Base-by-base conservation (phyloP, 495 filamentous ascomycete species). In the Penicillium odoratum region DNA sequence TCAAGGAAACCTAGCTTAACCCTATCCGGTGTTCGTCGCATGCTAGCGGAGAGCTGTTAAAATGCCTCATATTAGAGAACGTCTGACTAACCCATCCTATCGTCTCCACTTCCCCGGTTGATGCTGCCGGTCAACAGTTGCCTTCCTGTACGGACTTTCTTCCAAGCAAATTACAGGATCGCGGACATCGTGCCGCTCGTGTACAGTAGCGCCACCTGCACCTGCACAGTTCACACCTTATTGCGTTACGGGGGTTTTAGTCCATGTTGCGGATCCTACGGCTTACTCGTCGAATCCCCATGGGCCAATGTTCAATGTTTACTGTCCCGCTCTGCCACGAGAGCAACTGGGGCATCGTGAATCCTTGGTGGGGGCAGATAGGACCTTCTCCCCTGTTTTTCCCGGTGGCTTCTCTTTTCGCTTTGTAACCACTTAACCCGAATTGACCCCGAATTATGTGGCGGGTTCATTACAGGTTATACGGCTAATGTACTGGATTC, bases 191-290 rank as follows among this genome's bases (percentile, higher is more conserved):
- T 53, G 18, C 28, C 18, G 26, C 28, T 51, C 11, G 21, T 40
- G 38, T 16, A 40, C 25, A 61, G 34, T 58, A 51, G 48, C 40
- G 51, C 29, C 38, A 26, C 52, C 15, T 63, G 60, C 56, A 60
- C 63, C 55, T 61, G 66, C 66, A 69, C 66, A 67, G 66, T 64
- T 69, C 66, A 67, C 66, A 69, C 61, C 58, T 69, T 69, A 69
- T 66, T 66, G 55, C 44, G n/a, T 36, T 29, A 36, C 44, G 48
- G 16, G 7, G 11, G 38, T 11, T 40, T 40, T 40, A n/a, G 38
- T 47, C 44, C 15, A 11, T 21, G 8, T 47, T 47, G 21, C 21
- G 21, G 26, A 47, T 47, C 44, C 44, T 0, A 26, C 44, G 44
- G 44, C 26, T 47, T 47, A 8, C 5, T 40, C 13, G 38, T 40